These are phyloP conservation scores for Magnolia kwangsiensis DNA, from an alignment of 164 flowering plant genomes.

Conservation along the genomic window DNA sequence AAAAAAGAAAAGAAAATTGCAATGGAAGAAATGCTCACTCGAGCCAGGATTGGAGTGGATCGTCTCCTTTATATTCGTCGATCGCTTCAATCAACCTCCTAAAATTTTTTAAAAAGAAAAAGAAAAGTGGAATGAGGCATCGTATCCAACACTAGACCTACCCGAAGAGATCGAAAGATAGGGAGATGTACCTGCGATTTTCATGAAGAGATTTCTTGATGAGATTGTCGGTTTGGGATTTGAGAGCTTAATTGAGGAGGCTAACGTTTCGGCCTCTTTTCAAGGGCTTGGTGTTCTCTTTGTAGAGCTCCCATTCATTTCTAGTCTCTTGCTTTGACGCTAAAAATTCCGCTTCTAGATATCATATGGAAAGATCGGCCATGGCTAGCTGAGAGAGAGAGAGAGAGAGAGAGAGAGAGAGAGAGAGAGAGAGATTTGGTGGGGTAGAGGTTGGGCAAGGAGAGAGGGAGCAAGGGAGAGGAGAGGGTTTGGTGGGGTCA, in stretches of 20 bases:
- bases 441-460: too few species aligned
- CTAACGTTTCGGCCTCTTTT: slow-evolving; percentile 79
- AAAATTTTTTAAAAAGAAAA: slow-evolving; percentile 1
- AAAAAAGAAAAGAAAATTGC: not conserved
- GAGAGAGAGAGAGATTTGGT: too few species aligned
- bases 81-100: slow-evolving; percentile 77
- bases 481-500: too few species aligned
- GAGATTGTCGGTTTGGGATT: slow-evolving; percentile 39
- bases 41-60: slow-evolving; percentile 89
- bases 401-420: too few species aligned
- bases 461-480: too few species aligned
- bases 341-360: slow-evolving; percentile 35
- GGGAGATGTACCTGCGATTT: slow-evolving; percentile 41
- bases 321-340: slow-evolving; percentile 51
- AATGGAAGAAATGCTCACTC: slow-evolving; percentile 40
- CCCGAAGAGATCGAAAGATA: too few species aligned
- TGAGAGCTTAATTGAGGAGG: slow-evolving; percentile 39
- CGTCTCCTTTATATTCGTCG: slow-evolving; percentile 77
- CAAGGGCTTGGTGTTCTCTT: slow-evolving; percentile 86
- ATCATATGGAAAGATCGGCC: too few species aligned
- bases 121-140: too few species aligned
- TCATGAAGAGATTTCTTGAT: slow-evolving; percentile 52
- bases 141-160: too few species aligned
- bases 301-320: slow-evolving; percentile 85
- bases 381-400: too few species aligned